Conservation (phyloP, 2,329 filamentous ascomycete species). For the Aspergillus luchuensis region DNA sequence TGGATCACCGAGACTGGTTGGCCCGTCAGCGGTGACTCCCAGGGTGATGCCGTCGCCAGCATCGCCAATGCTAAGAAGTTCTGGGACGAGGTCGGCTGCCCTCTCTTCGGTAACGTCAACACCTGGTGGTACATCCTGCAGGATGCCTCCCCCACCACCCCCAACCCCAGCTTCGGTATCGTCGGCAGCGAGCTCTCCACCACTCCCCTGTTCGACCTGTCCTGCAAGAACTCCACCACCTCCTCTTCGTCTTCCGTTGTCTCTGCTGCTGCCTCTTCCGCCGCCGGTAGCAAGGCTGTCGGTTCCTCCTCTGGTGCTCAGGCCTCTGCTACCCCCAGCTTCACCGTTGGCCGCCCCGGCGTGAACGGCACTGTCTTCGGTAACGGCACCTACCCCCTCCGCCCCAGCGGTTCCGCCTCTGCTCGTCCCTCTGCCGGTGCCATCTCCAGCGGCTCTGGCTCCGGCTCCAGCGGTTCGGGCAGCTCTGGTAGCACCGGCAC, state of each 20-base stretch:
- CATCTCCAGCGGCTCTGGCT: background rate
- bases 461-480: slow-evolving; percentile 12
- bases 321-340: slow-evolving; percentile 15
- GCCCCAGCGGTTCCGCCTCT: slow-evolving; percentile 4
- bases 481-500: slow-evolving; percentile 16
- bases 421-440: slow-evolving; percentile 2
- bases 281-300: background rate
- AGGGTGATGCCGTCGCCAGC: slow-evolving; percentile 65
- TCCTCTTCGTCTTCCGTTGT: slow-evolving; percentile 23
- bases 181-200: slow-evolving; percentile 37
- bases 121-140: slow-evolving; percentile 49
- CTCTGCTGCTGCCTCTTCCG: slow-evolving; percentile 6
- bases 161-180: slow-evolving; percentile 45
- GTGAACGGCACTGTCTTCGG: slow-evolving; percentile 16
- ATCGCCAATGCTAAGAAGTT: slow-evolving; percentile 72
- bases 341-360: slow-evolving; percentile 7
- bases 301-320: background rate
- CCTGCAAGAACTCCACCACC: slow-evolving; percentile 32
- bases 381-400: slow-evolving; percentile 4
- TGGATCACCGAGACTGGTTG: slow-evolving; percentile 91
- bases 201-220: slow-evolving; percentile 42
- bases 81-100: slow-evolving; percentile 78
- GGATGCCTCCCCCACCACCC: slow-evolving; percentile 32
- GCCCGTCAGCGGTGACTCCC: slow-evolving; percentile 69
- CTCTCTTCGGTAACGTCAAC: slow-evolving; percentile 46